phyloP scores from a whole-genome alignment of 2,329 filamentous ascomycete species.

The Escovopsis weberi region DNA sequence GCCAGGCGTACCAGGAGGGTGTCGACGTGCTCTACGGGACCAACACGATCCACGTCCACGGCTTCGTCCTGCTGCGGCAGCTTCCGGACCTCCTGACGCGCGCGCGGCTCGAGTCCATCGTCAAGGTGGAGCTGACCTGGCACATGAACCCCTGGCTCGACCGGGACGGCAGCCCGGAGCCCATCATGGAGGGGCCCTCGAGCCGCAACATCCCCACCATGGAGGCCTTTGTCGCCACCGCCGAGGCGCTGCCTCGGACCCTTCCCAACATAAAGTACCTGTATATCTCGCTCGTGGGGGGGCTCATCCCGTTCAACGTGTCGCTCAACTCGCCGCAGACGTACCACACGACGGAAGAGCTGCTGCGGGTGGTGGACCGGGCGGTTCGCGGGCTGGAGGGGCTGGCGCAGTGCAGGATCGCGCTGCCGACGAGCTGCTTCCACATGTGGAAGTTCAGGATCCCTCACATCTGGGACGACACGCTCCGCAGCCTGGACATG shows the following conservation, averaged over 20 bases:
- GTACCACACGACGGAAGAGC: not conserved
- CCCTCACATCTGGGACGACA: not conserved
- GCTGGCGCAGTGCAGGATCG: not conserved
- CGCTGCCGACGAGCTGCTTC: not conserved
- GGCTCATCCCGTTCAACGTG: not conserved
- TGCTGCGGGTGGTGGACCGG: not conserved
- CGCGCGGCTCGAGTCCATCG: not conserved
- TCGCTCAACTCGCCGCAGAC: not conserved
- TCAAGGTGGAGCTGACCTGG: not conserved
- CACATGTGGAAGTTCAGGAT: not conserved
- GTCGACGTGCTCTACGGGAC: conserved; percentile 11
- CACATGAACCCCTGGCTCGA: not conserved
- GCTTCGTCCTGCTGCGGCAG: not conserved
- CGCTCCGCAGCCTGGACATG: not conserved
- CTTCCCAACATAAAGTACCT: not conserved
- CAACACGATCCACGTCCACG: conserved; percentile 8
- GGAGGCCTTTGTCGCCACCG: not conserved
- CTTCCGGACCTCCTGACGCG: not conserved
- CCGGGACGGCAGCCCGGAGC: not conserved
- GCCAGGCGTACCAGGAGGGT: conserved; percentile 10
- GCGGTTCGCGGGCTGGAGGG: not conserved
- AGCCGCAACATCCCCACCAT: not conserved
- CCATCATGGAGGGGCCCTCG: not conserved
- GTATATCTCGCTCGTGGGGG: not conserved
- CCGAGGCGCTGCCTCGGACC: not conserved